Percentiles rank a stretch among this genome's conserved stretches.
phyloP scores from a whole-genome alignment of 768 basidiomycete genomes.

The Chalciporus pseudorubinellus region DNA sequence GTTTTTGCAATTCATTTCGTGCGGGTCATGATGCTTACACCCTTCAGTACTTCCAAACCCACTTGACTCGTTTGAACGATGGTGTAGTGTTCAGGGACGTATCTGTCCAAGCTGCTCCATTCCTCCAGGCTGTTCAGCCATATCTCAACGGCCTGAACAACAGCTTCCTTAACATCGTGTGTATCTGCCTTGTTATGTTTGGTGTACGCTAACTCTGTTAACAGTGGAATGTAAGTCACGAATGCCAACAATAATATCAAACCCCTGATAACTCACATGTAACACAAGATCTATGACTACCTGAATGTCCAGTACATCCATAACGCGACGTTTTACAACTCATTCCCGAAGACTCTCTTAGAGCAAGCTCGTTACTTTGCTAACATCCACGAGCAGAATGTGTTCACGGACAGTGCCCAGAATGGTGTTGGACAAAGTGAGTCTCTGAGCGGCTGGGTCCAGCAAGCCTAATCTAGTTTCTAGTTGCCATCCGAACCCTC shows the following conservation, averaged over 20 bases:
- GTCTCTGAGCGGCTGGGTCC: constrained; percentile 23
- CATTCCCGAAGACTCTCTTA: constrained; percentile 66
- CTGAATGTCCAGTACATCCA: constrained; percentile 73
- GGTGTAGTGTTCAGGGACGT: constrained; percentile 58
- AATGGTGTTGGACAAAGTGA: constrained; percentile 72
- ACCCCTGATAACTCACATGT: background rate
- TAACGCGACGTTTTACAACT: constrained; percentile 74
- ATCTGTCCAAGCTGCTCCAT: constrained; percentile 53
- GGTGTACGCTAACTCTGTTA: constrained; percentile 7
- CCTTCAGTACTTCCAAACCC: constrained; percentile 27
- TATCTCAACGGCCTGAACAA: constrained; percentile 64
- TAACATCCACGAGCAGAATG: constrained; percentile 70
- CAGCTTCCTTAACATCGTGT: constrained; percentile 66
- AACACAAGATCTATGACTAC: constrained; percentile 65
- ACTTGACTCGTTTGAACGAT: constrained; percentile 21
- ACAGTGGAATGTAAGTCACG: constrained; percentile 69
- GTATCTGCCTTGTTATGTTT: constrained; percentile 26
- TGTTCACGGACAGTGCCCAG: constrained; percentile 63
- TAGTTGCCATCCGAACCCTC: constrained; percentile 79
- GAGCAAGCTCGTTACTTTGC: constrained; percentile 73
- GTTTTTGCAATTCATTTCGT: background rate
- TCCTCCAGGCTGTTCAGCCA: constrained; percentile 64
- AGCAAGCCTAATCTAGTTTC: background rate
- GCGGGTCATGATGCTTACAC: background rate
- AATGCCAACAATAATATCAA: background rate